A percentile compares a stretch with the other conserved stretches of the same genome.
These are phyloP conservation scores for Heimioporus punctisporus DNA, from an alignment of 1,284 basidiomycete species.

Conservation along the genomic window DNA sequence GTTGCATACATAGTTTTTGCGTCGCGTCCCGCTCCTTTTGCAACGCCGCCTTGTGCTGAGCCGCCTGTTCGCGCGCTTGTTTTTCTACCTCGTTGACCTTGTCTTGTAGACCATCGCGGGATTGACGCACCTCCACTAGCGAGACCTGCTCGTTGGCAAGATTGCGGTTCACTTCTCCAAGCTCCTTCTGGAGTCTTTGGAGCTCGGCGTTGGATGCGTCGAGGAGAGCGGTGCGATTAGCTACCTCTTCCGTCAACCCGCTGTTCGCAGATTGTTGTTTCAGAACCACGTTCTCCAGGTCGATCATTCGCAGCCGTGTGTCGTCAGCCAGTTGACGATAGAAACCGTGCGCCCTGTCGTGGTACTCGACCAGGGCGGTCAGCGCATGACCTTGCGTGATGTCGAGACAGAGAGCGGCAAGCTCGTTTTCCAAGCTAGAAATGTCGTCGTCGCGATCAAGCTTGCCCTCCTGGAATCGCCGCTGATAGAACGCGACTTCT, in stretches of 20 bases:
- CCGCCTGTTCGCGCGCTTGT: constrained; percentile 25
- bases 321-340: constrained; percentile 38
- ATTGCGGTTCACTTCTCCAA: constrained; percentile 25
- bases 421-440: constrained; percentile 15
- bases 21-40: constrained; percentile 54
- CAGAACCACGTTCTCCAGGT: constrained; percentile 28
- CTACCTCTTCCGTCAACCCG: constrained; percentile 40
- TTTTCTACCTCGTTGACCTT: constrained; percentile 22
- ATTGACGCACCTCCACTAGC: constrained; percentile 13
- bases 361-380: constrained; percentile 13
- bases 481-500: constrained; percentile 39
- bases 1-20: constrained; percentile 47
- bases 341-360: constrained; percentile 30
- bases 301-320: constrained; percentile 32
- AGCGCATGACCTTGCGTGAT: constrained; percentile 16
- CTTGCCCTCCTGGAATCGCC: constrained; percentile 17
- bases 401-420: constrained; percentile 16
- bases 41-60: constrained; percentile 35
- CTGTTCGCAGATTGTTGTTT: constrained; percentile 36
- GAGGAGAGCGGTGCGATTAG: constrained; percentile 38
- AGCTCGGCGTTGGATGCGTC: constrained; percentile 42
- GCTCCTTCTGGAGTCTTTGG: constrained; percentile 40
- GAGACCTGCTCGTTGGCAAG: constrained; percentile 25
- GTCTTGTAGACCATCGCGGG: constrained; percentile 34
- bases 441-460: constrained; percentile 2